phyloP scores from a whole-genome alignment of 106 monocot species.

The Chionographis japonica region DNA sequence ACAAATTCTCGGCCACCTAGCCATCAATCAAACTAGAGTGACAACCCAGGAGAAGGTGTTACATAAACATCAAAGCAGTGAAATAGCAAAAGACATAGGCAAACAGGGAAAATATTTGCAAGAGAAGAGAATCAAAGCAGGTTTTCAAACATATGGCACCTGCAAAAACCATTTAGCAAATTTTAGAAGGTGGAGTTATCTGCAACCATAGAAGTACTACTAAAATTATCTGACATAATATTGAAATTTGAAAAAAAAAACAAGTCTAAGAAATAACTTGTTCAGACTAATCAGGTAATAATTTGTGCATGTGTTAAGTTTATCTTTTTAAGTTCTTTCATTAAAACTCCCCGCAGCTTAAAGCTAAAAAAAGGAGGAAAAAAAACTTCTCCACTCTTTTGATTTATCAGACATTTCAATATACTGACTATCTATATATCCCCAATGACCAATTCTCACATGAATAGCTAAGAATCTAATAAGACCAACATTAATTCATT shows the following conservation, averaged over 20 bases:
- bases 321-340: too few species aligned
- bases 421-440: constrained; percentile 2
- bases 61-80: neutral
- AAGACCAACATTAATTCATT: constrained; percentile 16
- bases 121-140: neutral
- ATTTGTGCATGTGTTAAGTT: too few species aligned
- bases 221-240: too few species aligned
- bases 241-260: too few species aligned
- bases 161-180: neutral
- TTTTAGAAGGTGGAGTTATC: neutral
- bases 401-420: constrained; percentile 1
- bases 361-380: too few species aligned
- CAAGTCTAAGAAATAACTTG: too few species aligned
- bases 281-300: too few species aligned
- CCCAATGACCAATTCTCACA: constrained; percentile 12
- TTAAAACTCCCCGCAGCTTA: too few species aligned
- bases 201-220: too few species aligned
- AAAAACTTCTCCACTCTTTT: neutral
- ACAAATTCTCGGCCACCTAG: constrained; percentile 91
- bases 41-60: neutral
- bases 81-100: neutral
- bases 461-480: constrained; percentile 17
- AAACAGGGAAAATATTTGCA: neutral
- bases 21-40: constrained; percentile 10
- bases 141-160: neutral